Evolutionary conservation across 2,329 filamentous ascomycete genomes (phyloP).

Genomic region (Alternaria brassicicola): DNA sequence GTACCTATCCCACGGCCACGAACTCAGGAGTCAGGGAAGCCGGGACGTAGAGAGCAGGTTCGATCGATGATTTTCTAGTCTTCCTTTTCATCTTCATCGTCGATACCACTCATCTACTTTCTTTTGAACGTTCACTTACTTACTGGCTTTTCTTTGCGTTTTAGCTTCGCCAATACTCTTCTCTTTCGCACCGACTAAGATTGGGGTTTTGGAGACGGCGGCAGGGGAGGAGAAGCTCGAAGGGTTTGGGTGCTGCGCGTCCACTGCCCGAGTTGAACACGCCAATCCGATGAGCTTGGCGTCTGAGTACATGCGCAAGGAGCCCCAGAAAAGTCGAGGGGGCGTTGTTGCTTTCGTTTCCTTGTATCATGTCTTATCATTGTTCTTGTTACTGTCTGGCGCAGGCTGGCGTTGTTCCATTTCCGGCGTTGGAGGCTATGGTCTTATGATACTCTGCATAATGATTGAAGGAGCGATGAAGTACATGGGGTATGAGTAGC

Average conservation of each 20-base stretch:
- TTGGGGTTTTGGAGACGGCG: slow-evolving; percentile 25
- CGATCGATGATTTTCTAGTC: slow-evolving; percentile 51
- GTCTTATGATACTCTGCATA: slow-evolving; percentile 32
- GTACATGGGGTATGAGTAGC: slow-evolving; percentile 8
- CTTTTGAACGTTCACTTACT: slow-evolving; percentile 35
- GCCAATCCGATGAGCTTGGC: neutral
- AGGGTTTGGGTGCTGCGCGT: slow-evolving; percentile 27
- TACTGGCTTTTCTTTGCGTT: slow-evolving; percentile 32
- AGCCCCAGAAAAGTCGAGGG: neutral
- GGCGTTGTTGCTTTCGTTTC: neutral
- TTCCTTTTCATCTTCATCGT: slow-evolving; percentile 24
- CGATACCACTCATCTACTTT: slow-evolving; percentile 29
- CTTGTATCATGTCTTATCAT: slow-evolving; percentile 2
- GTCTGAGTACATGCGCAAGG: neutral
- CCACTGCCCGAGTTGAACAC: slow-evolving; percentile 2
- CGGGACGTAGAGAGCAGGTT: slow-evolving; percentile 47
- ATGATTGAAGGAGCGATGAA: slow-evolving; percentile 30
- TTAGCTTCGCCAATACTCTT: slow-evolving; percentile 27
- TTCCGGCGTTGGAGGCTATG: slow-evolving; percentile 12
- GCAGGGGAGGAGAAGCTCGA: slow-evolving; percentile 13
- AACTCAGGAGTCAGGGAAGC: slow-evolving; percentile 28
- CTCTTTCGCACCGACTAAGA: slow-evolving; percentile 28
- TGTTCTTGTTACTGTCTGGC: slow-evolving; percentile 15
- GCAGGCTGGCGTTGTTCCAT: slow-evolving; percentile 7
- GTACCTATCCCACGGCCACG: slow-evolving; percentile 41